Base-by-base conservation (phyloP, 1,284 basidiomycete species). In the Fomitopsis palustris region DNA sequence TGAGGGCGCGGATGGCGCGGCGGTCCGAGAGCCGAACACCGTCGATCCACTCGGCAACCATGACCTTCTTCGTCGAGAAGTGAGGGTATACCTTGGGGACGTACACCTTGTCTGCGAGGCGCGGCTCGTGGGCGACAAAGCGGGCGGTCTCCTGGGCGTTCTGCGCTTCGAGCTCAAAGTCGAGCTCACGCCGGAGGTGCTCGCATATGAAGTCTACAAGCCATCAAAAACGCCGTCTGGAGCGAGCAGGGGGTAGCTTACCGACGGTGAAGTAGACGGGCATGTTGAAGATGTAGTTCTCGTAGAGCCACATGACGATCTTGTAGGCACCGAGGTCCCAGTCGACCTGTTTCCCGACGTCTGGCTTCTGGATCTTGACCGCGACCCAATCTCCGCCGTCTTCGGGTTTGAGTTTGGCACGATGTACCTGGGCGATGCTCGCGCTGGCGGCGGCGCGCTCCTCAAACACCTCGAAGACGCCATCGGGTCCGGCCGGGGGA, bases 351-450 rank as follows among this genome's bases (percentile, higher is more conserved):
- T 84, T 91, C 55, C 78, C 81, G 17, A 96, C 92, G 31, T 86
- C 90, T 0, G 92, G 93, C 67, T 95, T 95, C 75, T 96, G 92
- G n/a, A 95, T 79, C 75, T 96, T 96, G 63, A 96, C 93, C 0
- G 93, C 94, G 1, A 96, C 93, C 80, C 87, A 82, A 51, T 62
- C 56, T 1, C 68, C 72, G 12, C 72, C 70, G 61, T 77, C 78
- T 45, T 73, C 72, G 38, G 77, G 76, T 63, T 79, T 83, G 33
- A 93, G 72, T 49, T 81, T 84, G 2, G 94, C 94, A 39, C 82
- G 81, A 69, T 96, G 94, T 0, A 96, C 94, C 70, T 96, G 94
- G 0, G 94, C 94, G 53, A 96, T 88, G 63, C 90, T 93, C 1
- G 94, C 94, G 61, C 90, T 92, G 0, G 94, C 94, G 0, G 92